Percentiles rank a stretch among this genome's conserved stretches.
Conservation (phyloP, 2,329 filamentous ascomycete genomes). For the Aureobasidium sp. region DNA sequence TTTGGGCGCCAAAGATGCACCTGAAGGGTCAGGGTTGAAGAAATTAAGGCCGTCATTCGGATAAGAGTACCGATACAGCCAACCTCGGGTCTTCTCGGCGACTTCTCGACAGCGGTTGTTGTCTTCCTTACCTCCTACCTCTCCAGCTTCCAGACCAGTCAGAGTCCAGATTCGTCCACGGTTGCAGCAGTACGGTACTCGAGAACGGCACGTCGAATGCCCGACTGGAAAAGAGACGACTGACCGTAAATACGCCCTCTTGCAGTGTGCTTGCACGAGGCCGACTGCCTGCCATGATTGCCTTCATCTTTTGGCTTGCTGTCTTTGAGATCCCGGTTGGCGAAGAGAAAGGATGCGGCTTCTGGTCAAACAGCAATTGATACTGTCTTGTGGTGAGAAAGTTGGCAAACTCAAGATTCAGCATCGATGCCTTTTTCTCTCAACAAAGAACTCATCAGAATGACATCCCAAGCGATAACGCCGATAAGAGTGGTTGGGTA, state of each 20-base stretch:
- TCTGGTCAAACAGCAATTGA: not conserved
- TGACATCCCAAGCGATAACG: conserved; percentile 3
- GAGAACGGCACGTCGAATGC: not conserved
- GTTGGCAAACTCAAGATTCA: not conserved
- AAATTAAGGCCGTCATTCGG: conserved; percentile 11
- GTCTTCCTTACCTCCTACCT: not conserved
- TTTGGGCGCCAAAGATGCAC: not conserved
- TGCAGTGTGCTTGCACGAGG: conserved; percentile 14
- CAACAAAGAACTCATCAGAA: conserved; percentile 4
- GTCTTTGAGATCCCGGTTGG: not conserved
- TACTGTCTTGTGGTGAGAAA: not conserved
- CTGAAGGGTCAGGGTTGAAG: not conserved
- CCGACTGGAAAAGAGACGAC: not conserved
- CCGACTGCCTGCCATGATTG: conserved; percentile 4
- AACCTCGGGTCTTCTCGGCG: conserved; percentile 7
- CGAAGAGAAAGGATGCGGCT: not conserved
- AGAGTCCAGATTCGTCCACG: not conserved
- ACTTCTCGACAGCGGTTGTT: not conserved
- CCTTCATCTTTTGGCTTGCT: not conserved
- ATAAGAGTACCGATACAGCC: not conserved
- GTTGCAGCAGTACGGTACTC: not conserved
- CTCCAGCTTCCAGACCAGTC: not conserved
- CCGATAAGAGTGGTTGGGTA: conserved; percentile 1
- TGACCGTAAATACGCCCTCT: conserved; percentile 13
- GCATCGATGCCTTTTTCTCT: not conserved